Evolutionary conservation across 768 basidiomycete genomes (phyloP).

Genomic region (Plicaturopsis crispa): DNA sequence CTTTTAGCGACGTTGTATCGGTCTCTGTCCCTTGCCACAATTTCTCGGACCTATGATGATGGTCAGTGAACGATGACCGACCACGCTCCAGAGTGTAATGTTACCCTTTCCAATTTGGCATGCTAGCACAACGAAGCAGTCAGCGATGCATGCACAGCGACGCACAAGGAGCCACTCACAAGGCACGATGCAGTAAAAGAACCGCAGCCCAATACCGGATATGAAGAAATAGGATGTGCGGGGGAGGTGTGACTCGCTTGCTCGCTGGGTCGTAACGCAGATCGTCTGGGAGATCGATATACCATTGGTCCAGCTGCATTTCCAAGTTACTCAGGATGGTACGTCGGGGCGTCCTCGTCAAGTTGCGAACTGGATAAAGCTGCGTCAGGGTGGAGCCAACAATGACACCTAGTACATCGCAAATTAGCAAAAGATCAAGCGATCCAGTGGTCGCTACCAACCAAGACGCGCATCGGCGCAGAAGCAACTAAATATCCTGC

Average conservation of each 20-base stretch:
- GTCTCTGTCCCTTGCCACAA: conserved; percentile 24
- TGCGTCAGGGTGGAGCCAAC: conserved; percentile 58
- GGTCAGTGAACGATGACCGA: too few relatives aligned
- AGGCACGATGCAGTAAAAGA: conserved; percentile 67
- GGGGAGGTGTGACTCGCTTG: conserved; percentile 46
- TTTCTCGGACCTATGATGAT: too few relatives aligned
- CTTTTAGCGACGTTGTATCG: conserved; percentile 48
- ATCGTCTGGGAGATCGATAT: conserved; percentile 54
- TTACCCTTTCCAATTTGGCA: conserved; percentile 69
- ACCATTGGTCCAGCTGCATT: conserved; percentile 67
- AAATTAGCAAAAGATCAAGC: conserved; percentile 1
- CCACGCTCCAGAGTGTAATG: too few relatives aligned
- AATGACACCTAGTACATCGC: conserved; percentile 44
- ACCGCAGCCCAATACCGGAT: conserved; percentile 73
- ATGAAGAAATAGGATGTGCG: conserved; percentile 62
- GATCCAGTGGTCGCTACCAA: conserved; percentile 21
- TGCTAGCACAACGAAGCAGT: conserved; percentile 29
- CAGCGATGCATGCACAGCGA: conserved; percentile 3
- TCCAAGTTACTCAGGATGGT: conserved; percentile 49
- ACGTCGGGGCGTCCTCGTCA: conserved; percentile 38
- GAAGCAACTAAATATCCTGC: conserved; percentile 46
- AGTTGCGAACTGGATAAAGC: conserved; percentile 61
- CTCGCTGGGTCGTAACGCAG: conserved; percentile 53
- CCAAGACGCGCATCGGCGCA: conserved; percentile 51
- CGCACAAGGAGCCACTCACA: conserved; percentile 40